Conservation (phyloP, 2,329 filamentous ascomycete species). For the Trichophyton verrucosum region DNA sequence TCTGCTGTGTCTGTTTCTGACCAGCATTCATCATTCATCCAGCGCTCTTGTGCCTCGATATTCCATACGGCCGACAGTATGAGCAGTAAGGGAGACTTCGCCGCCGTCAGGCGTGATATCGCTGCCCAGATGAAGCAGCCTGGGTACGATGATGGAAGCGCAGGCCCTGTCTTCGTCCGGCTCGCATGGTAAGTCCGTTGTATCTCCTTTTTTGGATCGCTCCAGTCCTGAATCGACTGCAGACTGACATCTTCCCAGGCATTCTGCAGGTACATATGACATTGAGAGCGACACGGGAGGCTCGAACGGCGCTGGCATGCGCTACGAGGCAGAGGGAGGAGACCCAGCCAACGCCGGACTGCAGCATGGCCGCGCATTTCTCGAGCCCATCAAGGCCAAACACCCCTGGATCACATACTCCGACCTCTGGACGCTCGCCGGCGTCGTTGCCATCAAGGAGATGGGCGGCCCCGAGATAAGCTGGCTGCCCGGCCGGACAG, state of each 20-base stretch:
- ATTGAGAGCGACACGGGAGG: constrained; percentile 48
- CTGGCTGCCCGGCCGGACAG: constrained; percentile 49
- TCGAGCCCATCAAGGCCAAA: constrained; percentile 48
- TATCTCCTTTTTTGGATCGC: no score
- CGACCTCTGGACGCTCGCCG: constrained; percentile 53
- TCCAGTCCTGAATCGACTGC: not conserved
- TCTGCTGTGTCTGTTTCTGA: not conserved
- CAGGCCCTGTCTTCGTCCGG: constrained; percentile 51
- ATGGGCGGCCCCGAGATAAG: constrained; percentile 48
- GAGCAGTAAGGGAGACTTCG: constrained; percentile 29
- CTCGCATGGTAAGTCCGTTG: constrained; percentile 43
- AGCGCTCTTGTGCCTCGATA: constrained; percentile 2
- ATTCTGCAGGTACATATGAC: constrained; percentile 53
- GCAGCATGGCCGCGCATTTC: constrained; percentile 50
- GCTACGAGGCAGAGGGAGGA: constrained; percentile 51
- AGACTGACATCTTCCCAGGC: constrained; percentile 29
- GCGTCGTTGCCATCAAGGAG: constrained; percentile 45
- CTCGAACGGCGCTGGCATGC: constrained; percentile 54
- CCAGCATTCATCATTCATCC: not conserved
- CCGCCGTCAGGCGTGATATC: constrained; percentile 44
- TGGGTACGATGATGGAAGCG: constrained; percentile 53
- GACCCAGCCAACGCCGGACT: constrained; percentile 54
- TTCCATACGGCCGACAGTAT: constrained; percentile 20
- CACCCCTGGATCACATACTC: constrained; percentile 55
- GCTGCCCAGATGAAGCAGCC: constrained; percentile 45